Evolutionary conservation across 2,329 filamentous ascomycete genomes (phyloP).

Genomic region (Penicillium sp.): DNA sequence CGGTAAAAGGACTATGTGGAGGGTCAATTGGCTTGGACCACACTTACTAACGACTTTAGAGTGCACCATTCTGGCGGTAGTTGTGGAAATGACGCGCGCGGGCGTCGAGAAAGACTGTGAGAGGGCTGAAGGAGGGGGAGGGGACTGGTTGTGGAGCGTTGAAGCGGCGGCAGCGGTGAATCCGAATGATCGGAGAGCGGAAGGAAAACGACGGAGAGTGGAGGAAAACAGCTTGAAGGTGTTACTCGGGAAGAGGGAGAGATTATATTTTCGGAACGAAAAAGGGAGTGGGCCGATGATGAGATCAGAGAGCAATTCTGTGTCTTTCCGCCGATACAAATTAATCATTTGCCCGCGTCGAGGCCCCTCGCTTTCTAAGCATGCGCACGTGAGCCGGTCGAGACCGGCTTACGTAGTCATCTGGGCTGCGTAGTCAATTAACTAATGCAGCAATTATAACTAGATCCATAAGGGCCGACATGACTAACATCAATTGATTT

Average conservation of each 20-base stretch:
- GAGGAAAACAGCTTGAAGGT: conserved; percentile 92
- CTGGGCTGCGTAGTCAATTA: neutral
- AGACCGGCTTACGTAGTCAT: conserved; percentile 5
- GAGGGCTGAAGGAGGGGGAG: conserved; percentile 39
- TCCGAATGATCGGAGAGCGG: conserved; percentile 69
- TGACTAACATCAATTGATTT: neutral
- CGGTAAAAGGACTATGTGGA: neutral
- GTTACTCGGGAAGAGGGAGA: conserved; percentile 19
- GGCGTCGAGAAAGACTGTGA: conserved; percentile 39
- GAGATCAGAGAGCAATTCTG: conserved; percentile 14
- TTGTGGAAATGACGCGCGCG: conserved; percentile 42
- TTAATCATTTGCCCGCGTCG: conserved; percentile 24
- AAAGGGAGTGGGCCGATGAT: conserved; percentile 18
- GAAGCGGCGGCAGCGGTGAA: conserved; percentile 73
- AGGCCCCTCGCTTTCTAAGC: conserved; percentile 25
- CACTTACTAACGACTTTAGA: conserved; percentile 84
- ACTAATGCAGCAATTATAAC: neutral
- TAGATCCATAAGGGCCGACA: neutral
- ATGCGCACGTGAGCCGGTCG: conserved; percentile 17
- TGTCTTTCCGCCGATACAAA: conserved; percentile 12
- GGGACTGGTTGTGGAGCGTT: conserved; percentile 62
- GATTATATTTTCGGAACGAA: conserved; percentile 10
- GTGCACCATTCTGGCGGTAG: conserved; percentile 69
- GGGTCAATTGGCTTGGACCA: conserved; percentile 11
- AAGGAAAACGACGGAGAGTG: conserved; percentile 66